Evolutionary conservation across 768 basidiomycete genomes (phyloP).

Genomic region (Kwoniella mangroviensis): DNA sequence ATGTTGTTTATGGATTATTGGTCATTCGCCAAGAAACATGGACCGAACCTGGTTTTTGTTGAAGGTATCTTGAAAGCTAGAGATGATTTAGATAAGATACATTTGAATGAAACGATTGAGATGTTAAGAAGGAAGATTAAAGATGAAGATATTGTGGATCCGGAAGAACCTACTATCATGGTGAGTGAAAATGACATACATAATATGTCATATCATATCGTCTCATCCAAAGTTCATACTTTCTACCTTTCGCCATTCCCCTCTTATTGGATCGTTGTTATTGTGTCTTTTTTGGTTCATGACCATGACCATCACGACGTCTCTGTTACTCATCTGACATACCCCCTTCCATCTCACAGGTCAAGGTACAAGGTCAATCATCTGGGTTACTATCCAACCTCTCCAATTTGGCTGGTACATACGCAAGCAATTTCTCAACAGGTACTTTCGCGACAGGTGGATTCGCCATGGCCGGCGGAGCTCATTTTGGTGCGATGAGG

Average conservation of each 20-base stretch:
- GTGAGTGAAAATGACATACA: conserved; percentile 44
- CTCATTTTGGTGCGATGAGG: conserved; percentile 12
- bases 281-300: no score
- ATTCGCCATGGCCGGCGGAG: conserved; percentile 13
- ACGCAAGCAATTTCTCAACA: conserved; percentile 33
- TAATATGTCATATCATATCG: not conserved
- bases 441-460: conserved; percentile 15
- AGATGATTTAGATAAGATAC: conserved; percentile 86
- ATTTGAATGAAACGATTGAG: conserved; percentile 89
- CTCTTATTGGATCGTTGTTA: no score
- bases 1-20: conserved; percentile 92
- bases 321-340: not conserved
- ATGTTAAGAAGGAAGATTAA: conserved; percentile 89
- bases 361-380: conserved; percentile 38
- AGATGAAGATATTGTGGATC: conserved; percentile 66
- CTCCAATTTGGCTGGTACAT: conserved; percentile 38
- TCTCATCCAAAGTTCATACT: no score
- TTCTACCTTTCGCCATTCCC: no score
- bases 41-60: conserved; percentile 88
- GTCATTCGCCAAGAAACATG: conserved; percentile 88
- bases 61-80: conserved; percentile 87
- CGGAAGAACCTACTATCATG: conserved; percentile 57
- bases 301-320: no score
- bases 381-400: conserved; percentile 44
- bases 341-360: conserved; percentile 9